Base-by-base conservation (phyloP, 1,284 basidiomycete genomes). In the Rhodotorula glutinis region DNA sequence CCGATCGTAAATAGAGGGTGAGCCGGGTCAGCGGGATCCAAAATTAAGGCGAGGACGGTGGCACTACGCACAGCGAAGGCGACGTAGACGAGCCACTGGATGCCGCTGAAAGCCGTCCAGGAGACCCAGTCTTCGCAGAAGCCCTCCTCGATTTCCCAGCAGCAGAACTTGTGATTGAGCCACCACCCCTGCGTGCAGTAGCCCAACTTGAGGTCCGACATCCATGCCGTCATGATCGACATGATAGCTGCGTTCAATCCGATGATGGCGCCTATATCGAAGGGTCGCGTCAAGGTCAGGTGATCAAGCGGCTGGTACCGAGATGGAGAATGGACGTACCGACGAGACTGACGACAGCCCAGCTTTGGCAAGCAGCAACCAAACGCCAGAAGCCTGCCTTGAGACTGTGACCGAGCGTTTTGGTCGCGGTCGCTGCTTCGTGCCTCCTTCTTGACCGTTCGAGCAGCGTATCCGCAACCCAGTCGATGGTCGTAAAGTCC, bases 141-240 rank as follows among this genome's bases (percentile, higher is more conserved):
- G 0, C 69, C 85, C 69, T 88, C 89, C 57, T 93, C 91, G 67
- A 92, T 87, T 77, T 94, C 92, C 90, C 92, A 93, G 78, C 96
- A 99, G 80, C 96, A 98, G 79, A 98, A 98, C 77, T 97, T 92
- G 75, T 92, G 88, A 78, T 94, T 96, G 64, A 98, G 79, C 95
- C 96, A 99, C 96, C 96, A 98, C 4, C 92, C 94, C 64, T 94
- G 90, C 1, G 87, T 85, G 61, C 96, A 99, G 77, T 96, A 95
- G 0, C 96, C 96, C 82, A 93, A 89, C 82, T 98, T 98, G 70
- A 98, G 86, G 78, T 98, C 94, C 1, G 93, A 94, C 14, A 98
- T 85, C 96, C 96, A 99, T 79, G 90, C 91, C n/a, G 92, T 96
- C 65, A 93, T 83, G 74, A 98, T 96, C 49, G 92, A 93, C 72